These are phyloP conservation scores for Cyberlindnera suaveolens DNA, from an alignment of 805 yeast species.

Conservation along the genomic window DNA sequence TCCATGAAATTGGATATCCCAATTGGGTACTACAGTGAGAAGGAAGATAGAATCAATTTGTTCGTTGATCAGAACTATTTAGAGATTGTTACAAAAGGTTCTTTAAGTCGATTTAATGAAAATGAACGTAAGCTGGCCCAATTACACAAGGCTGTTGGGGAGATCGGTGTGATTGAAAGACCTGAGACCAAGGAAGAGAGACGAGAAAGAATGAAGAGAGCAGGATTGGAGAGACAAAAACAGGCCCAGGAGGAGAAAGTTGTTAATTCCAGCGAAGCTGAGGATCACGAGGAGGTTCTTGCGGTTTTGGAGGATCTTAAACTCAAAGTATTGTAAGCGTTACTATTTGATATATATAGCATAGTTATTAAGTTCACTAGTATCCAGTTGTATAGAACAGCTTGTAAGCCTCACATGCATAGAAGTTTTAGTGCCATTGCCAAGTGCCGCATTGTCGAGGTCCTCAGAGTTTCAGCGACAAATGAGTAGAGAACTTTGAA, in stretches of 20 bases:
- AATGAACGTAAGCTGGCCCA: constrained; percentile 51
- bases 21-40: constrained; percentile 47
- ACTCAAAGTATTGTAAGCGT: too few relatives aligned
- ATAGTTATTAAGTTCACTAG: too few relatives aligned
- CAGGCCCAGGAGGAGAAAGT: constrained; percentile 2
- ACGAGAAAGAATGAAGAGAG: constrained; percentile 44
- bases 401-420: too few relatives aligned
- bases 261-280: background rate
- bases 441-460: too few relatives aligned
- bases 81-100: constrained; percentile 42
- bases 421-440: too few relatives aligned
- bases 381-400: too few relatives aligned
- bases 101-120: constrained; percentile 60
- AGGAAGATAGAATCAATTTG: constrained; percentile 26
- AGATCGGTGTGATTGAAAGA: constrained; percentile 3
- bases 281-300: background rate
- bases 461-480: too few relatives aligned
- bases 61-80: constrained; percentile 52
- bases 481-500: too few relatives aligned
- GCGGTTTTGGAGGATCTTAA: background rate
- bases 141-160: constrained; percentile 37
- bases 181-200: constrained; percentile 54
- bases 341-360: too few relatives aligned
- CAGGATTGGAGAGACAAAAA: constrained; percentile 32
- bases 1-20: constrained; percentile 75